phyloP scores from a whole-genome alignment of 805 yeast species.

The Kodamaea hsintzibuensis region DNA sequence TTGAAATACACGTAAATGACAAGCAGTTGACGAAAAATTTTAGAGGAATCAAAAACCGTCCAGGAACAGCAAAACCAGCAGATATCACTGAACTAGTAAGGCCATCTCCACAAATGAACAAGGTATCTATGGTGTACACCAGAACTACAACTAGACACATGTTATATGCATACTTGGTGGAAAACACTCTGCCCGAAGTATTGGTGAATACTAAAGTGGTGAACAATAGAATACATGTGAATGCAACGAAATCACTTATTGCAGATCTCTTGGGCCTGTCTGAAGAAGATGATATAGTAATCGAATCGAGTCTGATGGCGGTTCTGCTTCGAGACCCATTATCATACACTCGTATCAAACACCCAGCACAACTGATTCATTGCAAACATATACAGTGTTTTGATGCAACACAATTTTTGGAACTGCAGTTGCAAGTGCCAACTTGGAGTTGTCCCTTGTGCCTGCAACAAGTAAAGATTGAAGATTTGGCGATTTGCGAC shows the following conservation, averaged over 20 bases:
- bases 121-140: slow-evolving; percentile 56
- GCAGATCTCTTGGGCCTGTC: slow-evolving; percentile 41
- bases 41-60: slow-evolving; percentile 72
- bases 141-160: slow-evolving; percentile 53
- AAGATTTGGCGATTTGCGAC: slow-evolving; percentile 71
- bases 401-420: slow-evolving; percentile 73
- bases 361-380: slow-evolving; percentile 67
- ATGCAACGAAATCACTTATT: slow-evolving; percentile 41
- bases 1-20: slow-evolving; percentile 66
- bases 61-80: slow-evolving; percentile 82
- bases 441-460: slow-evolving; percentile 92
- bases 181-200: slow-evolving; percentile 26
- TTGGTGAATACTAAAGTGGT: slow-evolving; percentile 23
- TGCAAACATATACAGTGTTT: slow-evolving; percentile 89
- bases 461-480: slow-evolving; percentile 48
- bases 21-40: slow-evolving; percentile 39
- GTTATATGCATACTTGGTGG: slow-evolving; percentile 61
- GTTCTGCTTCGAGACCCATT: slow-evolving; percentile 79
- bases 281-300: slow-evolving; percentile 63
- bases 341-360: slow-evolving; percentile 63
- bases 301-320: slow-evolving; percentile 58
- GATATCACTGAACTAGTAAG: slow-evolving; percentile 57
- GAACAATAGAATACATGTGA: slow-evolving; percentile 53
- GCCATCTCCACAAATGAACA: slow-evolving; percentile 36
- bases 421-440: slow-evolving; percentile 76